Percentiles rank a stretch among this genome's conserved stretches.
phyloP scores from a whole-genome alignment of 306 rosid species.

The Quercus wislizeni region DNA sequence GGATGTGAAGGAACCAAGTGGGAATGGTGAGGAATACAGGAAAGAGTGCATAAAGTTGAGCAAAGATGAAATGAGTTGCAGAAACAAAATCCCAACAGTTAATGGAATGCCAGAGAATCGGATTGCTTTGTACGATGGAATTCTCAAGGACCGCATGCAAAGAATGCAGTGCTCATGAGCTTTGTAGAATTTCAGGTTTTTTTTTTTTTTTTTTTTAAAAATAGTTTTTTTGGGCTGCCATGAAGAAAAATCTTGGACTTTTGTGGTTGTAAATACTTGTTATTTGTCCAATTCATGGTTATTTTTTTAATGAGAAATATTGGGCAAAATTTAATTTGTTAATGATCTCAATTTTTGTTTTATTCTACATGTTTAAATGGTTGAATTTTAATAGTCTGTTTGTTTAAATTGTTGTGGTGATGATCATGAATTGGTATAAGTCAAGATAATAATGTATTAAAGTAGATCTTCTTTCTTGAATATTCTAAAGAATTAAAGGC shows the following conservation, averaged over 20 bases:
- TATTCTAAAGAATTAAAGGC: neutral
- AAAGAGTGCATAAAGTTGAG: slow-evolving; percentile 25
- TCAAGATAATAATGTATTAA: too few species aligned
- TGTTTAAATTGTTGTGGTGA: too few species aligned
- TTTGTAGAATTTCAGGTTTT: neutral
- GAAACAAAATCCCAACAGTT: slow-evolving; percentile 9
- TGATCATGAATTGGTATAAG: too few species aligned
- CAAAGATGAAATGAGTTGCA: slow-evolving; percentile 16
- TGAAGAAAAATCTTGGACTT: neutral
- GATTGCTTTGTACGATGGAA: slow-evolving; percentile 42
- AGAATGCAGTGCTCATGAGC: slow-evolving; percentile 33
- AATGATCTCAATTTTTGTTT: neutral
- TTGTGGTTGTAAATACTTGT: slow-evolving; percentile 33
- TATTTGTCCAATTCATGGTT: neutral
- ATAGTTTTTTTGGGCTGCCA: neutral
- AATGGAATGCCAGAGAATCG: slow-evolving; percentile 42
- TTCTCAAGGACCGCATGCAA: slow-evolving; percentile 42
- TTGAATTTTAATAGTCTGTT: neutral
- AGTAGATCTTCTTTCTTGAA: neutral
- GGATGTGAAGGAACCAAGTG: slow-evolving; percentile 50
- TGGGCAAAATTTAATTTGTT: neutral
- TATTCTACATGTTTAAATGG: neutral
- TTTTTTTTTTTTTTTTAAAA: neutral
- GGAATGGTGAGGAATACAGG: slow-evolving; percentile 29
- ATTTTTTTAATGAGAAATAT: neutral